These are phyloP conservation scores for Raffaelea ambrosiae DNA, from an alignment of 2,329 filamentous ascomycete genomes.

Conservation along the genomic window DNA sequence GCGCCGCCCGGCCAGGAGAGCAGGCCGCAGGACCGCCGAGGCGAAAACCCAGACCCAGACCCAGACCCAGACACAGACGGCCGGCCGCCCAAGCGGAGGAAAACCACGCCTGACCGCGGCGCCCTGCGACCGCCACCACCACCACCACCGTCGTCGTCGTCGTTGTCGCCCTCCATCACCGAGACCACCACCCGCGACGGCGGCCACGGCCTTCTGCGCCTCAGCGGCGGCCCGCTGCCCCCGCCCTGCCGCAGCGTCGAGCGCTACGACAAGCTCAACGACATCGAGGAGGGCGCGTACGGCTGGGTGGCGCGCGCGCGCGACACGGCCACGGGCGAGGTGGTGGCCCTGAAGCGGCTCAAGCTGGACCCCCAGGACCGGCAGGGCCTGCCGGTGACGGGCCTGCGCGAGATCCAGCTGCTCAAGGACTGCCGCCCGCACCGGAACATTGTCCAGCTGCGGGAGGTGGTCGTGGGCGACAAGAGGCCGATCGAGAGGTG, in stretches of 20 bases:
- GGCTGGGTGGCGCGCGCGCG: constrained; percentile 84
- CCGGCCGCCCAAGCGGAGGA: constrained; percentile 55
- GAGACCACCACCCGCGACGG: constrained; percentile 21
- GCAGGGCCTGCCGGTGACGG: constrained; percentile 78
- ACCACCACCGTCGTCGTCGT: constrained; percentile 8
- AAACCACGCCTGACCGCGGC: constrained; percentile 38
- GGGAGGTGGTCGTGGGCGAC: constrained; percentile 76
- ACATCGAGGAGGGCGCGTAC: constrained; percentile 96
- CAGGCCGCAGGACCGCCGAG: no score
- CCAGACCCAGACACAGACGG: constrained; percentile 25
- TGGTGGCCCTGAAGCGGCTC: constrained; percentile 88
- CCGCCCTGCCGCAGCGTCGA: constrained; percentile 64
- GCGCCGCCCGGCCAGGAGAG: constrained; percentile 11
- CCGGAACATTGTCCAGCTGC: constrained; percentile 70
- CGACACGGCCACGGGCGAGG: constrained; percentile 61
- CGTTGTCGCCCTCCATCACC: constrained; percentile 8
- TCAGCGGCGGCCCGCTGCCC: constrained; percentile 60
- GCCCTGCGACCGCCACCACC: constrained; percentile 15
- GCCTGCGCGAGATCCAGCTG: constrained; percentile 87
- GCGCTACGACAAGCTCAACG: constrained; percentile 86
- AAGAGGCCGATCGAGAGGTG: constrained; percentile 43
- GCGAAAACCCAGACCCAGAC: constrained; percentile 14
- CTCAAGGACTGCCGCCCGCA: constrained; percentile 71
- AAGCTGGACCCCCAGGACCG: constrained; percentile 77
- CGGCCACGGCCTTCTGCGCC: constrained; percentile 56